These are phyloP conservation scores for Salvia splendens DNA, from an alignment of 257 asterid genomes.

Conservation along the genomic window DNA sequence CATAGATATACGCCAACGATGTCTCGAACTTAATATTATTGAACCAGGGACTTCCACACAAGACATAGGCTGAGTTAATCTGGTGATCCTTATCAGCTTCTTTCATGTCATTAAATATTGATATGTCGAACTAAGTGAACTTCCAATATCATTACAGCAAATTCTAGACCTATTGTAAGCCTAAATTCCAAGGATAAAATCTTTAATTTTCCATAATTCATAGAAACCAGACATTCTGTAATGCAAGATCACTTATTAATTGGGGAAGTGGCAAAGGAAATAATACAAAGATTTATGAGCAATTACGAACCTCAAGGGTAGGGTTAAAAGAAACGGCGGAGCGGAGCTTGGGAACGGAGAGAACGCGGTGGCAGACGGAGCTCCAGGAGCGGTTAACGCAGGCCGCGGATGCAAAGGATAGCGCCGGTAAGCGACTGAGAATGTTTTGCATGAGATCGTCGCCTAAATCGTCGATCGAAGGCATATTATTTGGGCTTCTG, in stretches of 20 bases:
- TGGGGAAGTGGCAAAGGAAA: slow-evolving; percentile 1
- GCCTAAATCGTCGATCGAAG: slow-evolving; percentile 51
- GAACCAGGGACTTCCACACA: background rate
- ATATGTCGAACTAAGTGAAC: background rate
- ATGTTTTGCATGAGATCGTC: slow-evolving; percentile 60
- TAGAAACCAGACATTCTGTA: background rate
- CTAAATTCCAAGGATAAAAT: slow-evolving; percentile 6
- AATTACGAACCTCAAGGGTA: slow-evolving; percentile 47
- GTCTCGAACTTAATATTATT: background rate
- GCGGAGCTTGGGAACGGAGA: slow-evolving; percentile 63
- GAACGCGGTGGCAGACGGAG: slow-evolving; percentile 54
- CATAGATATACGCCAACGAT: background rate
- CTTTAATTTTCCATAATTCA: slow-evolving; percentile 8
- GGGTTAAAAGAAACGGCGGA: slow-evolving; percentile 66
- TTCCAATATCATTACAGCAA: background rate
- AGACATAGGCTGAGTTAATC: background rate
- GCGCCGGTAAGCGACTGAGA: slow-evolving; percentile 68
- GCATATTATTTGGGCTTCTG: background rate
- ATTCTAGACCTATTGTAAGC: slow-evolving; percentile 1
- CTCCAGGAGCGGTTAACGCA: slow-evolving; percentile 85
- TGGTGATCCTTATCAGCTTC: background rate
- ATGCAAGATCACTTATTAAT: background rate
- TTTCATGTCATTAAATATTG: slow-evolving; percentile 15
- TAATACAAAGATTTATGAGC: background rate
- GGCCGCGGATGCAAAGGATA: slow-evolving; percentile 66